Conservation (phyloP, 2,329 filamentous ascomycete genomes). For the Neodidymelliopsis sp. region DNA sequence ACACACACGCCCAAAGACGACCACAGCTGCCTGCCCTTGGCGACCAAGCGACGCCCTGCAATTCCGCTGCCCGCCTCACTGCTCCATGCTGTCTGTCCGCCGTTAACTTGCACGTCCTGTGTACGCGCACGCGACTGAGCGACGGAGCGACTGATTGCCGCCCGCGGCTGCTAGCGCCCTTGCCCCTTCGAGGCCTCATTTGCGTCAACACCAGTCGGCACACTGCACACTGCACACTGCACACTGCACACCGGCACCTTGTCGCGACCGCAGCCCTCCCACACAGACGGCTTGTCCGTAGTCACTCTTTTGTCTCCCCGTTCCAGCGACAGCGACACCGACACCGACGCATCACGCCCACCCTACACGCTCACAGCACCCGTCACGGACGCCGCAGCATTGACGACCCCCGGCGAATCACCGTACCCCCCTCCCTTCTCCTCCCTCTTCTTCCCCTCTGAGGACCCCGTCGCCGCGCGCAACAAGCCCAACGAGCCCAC, state of each 20-base stretch:
- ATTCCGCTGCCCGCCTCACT: conserved; percentile 22
- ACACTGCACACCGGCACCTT: conserved; percentile 50
- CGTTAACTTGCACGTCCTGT: conserved; percentile 35
- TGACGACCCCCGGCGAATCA: conserved; percentile 59
- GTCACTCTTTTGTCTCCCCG: conserved; percentile 51
- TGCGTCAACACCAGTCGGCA: conserved; percentile 22
- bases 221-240: no score
- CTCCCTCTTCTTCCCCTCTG: conserved; percentile 65
- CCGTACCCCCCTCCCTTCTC: conserved; percentile 68
- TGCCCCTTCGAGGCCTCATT: conserved; percentile 35
- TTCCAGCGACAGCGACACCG: conserved; percentile 24
- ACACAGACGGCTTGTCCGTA: conserved; percentile 54
- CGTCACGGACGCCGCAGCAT: conserved; percentile 46
- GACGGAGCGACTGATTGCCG: conserved; percentile 19
- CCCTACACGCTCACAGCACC: conserved; percentile 39
- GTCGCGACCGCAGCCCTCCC: conserved; percentile 53
- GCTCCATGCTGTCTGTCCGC: conserved; percentile 36
- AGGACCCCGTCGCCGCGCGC: conserved; percentile 57
- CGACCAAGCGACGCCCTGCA: conserved; percentile 19
- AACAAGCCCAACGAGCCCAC: conserved; percentile 52
- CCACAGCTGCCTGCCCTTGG: conserved; percentile 13
- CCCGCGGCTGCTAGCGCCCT: conserved; percentile 36
- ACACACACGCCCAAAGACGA: conserved; percentile 25
- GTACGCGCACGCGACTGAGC: conserved; percentile 37
- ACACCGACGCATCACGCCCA: conserved; percentile 35